Evolutionary conservation across 352 stramenopile genomes (phyloP).

Genomic region (Phytophthora colocasiae): DNA sequence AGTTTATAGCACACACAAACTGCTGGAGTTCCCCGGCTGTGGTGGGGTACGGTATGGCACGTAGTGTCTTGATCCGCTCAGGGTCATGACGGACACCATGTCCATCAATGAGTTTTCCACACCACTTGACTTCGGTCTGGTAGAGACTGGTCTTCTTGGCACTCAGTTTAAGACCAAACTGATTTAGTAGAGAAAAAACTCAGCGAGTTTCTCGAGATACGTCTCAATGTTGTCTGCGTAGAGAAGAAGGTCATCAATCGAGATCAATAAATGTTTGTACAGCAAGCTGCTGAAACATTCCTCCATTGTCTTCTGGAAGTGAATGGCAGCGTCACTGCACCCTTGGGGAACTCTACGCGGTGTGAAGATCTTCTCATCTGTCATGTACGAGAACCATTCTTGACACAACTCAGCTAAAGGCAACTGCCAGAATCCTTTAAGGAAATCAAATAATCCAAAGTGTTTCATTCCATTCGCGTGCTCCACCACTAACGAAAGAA

Average conservation of each 20-base stretch:
- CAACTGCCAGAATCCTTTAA: constrained; percentile 18
- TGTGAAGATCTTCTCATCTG: constrained; percentile 32
- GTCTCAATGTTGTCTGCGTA: constrained; percentile 22
- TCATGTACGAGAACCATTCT: constrained; percentile 27
- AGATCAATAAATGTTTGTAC: constrained; percentile 7
- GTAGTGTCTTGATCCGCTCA: background rate
- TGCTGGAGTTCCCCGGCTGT: too few species aligned
- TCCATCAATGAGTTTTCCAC: background rate
- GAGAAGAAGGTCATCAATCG: constrained; percentile 34
- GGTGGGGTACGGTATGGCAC: background rate
- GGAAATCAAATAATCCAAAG: constrained; percentile 20
- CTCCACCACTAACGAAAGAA: constrained; percentile 11
- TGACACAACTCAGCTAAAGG: constrained; percentile 1
- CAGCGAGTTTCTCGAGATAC: constrained; percentile 24
- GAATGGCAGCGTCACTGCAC: constrained; percentile 7
- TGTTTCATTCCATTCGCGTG: background rate
- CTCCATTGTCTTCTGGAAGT: constrained; percentile 23
- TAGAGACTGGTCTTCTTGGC: background rate
- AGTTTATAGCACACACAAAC: too few species aligned
- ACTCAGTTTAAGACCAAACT: constrained; percentile 13
- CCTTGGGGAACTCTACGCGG: constrained; percentile 20
- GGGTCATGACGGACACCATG: background rate
- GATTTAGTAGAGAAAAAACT: constrained; percentile 29
- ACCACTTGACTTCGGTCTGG: background rate
- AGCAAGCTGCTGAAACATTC: constrained; percentile 3